Base-by-base conservation (phyloP, 805 yeast genomes). In the Saturnispora zaruensis region DNA sequence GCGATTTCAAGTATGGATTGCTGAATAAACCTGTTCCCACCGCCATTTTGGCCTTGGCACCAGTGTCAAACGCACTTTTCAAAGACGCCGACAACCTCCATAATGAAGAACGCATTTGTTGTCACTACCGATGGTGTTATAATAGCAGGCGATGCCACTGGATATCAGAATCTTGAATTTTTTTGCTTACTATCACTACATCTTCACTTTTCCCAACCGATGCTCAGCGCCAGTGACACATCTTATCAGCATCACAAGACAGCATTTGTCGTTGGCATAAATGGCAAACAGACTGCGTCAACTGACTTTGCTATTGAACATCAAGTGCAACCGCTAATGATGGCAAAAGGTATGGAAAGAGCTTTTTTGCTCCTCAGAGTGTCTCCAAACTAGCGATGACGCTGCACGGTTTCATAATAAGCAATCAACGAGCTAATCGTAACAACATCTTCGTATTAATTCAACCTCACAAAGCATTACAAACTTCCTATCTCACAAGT, bases 1-100 rank as follows among this genome's bases (percentile, higher is more conserved):
- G 87, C 1, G 81, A 72, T 2, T 74, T 77, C 42, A 91, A 68
- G 53, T 76, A 77, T 30, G 84, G 83, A 58, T 91, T 90, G 46
- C 75, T 72, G 62, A 93, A 90, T 28, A 91, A 71, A 0, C 96
- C 97, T 7, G 40, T 41, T 41, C 30, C 18, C 13, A 20, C 1
- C 76, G 71, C 4, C 64, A 58, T 11, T 49, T 54, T 6, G 57
- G 45, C 13, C n/a, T 33, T 30, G n/a, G 46, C n/a, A 16, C 43
- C 40, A 7, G 21, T 20, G 36, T 46, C 47, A 48, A 42, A 43
- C 25, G 47, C 33, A 41, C 23, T 34, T 36, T 41, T 44, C 20
- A 41, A 37, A 23, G 32, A 23, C 28, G 50, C 32, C 40, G 50
- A 49, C 41, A 37, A 20, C 34, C 42, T 24, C 33, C 21, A 25